Base-by-base conservation (phyloP, 140 eudicot species). In the Senecio squalidus region DNA sequence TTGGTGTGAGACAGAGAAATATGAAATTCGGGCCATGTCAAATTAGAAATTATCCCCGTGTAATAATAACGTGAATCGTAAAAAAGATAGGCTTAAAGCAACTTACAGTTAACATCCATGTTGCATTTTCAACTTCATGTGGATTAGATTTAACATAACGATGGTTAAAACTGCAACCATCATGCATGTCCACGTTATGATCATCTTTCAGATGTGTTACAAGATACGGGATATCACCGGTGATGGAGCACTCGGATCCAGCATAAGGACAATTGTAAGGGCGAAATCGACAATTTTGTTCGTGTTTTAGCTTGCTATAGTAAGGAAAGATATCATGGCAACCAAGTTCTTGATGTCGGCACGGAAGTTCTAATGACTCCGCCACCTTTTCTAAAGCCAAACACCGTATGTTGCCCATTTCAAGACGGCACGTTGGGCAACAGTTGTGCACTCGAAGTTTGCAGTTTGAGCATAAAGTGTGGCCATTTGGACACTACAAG, bases 81-180 rank as follows among this genome's bases (percentile, higher is more conserved):
- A n/a, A n/a, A n/a, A n/a, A n/a, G n/a, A n/a, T n/a, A n/a, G 15
- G 6, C 16, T 17, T 56, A 14, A 20, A 76, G 24, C 55, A 69
- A 82, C 91, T 79, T 76, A 86, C 95, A 10, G 95, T 86, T 55
- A 86, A 65, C 95, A 82, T 82, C 91, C 95, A 86, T 18, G 87
- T 86, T 0, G 95, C 95, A 20, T 76, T 79, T 68, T 85, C 91
- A 50, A 82, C 87, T 79, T 85, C 90, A 53, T 80, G 84, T 3
- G 91, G 91, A 62, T 86, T 74, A 13, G 95, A 76, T 68, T 82
- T 86, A 45, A 86, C 91, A 22, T 86, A 86, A 10, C 92, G 75
- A 51, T 82, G 95, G 39, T 86, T 86, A 75, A 86, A 86, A 55
- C 82, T 76, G 60, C 84, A 86, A 45, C 95, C 92, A 60, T 78